Evolutionary conservation across 495 filamentous ascomycete genomes (phyloP).

Genomic region (Penicillium canescens): DNA sequence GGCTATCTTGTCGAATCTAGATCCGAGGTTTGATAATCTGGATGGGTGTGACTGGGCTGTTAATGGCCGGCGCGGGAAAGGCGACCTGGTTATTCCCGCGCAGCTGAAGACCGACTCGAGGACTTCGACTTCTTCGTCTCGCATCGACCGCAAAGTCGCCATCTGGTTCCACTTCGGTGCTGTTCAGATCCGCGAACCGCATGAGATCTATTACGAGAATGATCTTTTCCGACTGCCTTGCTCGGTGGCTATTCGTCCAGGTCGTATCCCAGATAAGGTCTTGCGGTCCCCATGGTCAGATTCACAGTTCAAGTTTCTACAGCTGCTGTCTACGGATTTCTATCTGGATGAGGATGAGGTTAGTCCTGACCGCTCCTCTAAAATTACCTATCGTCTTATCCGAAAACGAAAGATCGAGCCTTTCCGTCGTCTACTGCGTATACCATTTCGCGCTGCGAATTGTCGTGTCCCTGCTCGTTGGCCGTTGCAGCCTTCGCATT

Average conservation of each 20-base stretch:
- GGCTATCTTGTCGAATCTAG: slow-evolving; percentile 17
- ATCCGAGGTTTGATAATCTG: slow-evolving; percentile 20
- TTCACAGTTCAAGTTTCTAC: slow-evolving; percentile 42
- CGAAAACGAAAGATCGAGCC: slow-evolving; percentile 33
- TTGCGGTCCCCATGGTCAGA: slow-evolving; percentile 45
- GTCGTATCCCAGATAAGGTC: slow-evolving; percentile 43
- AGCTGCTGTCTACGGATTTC: slow-evolving; percentile 31
- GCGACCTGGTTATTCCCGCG: slow-evolving; percentile 31
- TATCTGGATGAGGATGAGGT: slow-evolving; percentile 36
- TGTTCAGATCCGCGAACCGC: slow-evolving; percentile 30
- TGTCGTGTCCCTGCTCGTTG: slow-evolving; percentile 34
- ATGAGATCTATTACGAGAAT: slow-evolving; percentile 21
- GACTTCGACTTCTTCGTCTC: slow-evolving; percentile 1
- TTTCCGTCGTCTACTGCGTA: slow-evolving; percentile 29
- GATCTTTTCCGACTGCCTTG: slow-evolving; percentile 39
- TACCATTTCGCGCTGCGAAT: slow-evolving; percentile 29
- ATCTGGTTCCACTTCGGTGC: slow-evolving; percentile 42
- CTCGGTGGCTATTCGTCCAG: slow-evolving; percentile 11
- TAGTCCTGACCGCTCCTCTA: slow-evolving; percentile 7
- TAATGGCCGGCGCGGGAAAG: slow-evolving; percentile 25
- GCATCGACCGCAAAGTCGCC: slow-evolving; percentile 26
- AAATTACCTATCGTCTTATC: slow-evolving; percentile 29
- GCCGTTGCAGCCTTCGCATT: slow-evolving; percentile 31
- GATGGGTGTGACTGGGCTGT: slow-evolving; percentile 16
- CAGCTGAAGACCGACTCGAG: slow-evolving; percentile 2